Evolutionary conservation across 805 yeast species (phyloP).

Genomic region (Nematodospora valgi): DNA sequence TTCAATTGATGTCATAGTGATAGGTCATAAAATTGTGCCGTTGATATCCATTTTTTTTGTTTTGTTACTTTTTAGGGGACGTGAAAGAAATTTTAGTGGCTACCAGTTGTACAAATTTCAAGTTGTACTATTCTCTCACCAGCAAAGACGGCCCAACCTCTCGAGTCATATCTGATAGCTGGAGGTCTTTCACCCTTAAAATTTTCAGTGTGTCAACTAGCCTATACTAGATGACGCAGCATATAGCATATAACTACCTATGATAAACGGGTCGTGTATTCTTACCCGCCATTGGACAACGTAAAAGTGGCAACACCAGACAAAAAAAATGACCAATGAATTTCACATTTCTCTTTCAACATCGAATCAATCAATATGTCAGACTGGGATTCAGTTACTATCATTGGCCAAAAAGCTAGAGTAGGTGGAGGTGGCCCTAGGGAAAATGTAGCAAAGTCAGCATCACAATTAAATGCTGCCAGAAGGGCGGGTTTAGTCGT

Average conservation of each 20-base stretch:
- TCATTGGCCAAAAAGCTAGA: constrained; percentile 86
- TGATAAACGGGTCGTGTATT: constrained; percentile 6
- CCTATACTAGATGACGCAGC: too few relatives aligned
- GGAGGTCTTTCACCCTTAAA: too few relatives aligned
- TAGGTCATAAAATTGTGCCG: too few relatives aligned
- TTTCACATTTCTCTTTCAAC: background rate
- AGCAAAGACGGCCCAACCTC: too few relatives aligned
- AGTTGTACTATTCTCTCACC: too few relatives aligned
- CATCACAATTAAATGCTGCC: constrained; percentile 83
- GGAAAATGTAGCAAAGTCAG: constrained; percentile 75
- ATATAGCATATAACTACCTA: too few relatives aligned
- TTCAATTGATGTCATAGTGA: constrained; percentile 44
- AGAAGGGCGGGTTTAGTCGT: constrained; percentile 88
- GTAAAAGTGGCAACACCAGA: constrained; percentile 4
- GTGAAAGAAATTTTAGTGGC: too few relatives aligned
- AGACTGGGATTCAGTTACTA: constrained; percentile 92
- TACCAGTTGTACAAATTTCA: too few relatives aligned
- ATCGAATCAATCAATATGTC: constrained; percentile 26
- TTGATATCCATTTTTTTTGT: too few relatives aligned
- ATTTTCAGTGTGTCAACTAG: too few relatives aligned
- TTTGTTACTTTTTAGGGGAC: too few relatives aligned
- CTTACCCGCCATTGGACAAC: background rate
- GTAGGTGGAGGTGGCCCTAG: constrained; percentile 88
- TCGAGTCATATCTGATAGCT: too few relatives aligned
- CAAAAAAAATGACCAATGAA: constrained; percentile 5